These are phyloP conservation scores for Acer yangbiense DNA, from an alignment of 345 rosid species.

Conservation along the genomic window DNA sequence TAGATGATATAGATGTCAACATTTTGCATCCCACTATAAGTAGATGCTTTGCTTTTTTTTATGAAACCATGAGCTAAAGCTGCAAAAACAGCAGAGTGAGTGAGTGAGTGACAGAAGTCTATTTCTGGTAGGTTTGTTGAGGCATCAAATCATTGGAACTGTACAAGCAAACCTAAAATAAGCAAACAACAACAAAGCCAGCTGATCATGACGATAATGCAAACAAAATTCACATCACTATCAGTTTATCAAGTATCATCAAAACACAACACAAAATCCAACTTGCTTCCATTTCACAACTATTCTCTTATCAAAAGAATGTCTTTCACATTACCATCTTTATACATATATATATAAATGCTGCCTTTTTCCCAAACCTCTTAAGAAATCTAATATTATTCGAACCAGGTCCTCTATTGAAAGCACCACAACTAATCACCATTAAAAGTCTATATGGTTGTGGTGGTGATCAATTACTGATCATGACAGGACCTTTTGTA, in stretches of 20 bases:
- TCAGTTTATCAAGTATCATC: too few species aligned
- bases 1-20: too few species aligned
- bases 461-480: not conserved
- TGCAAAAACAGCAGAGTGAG: too few species aligned
- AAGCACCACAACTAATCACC: constrained; percentile 3
- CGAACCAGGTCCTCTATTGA: not conserved
- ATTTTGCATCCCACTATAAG: too few species aligned
- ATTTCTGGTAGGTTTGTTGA: not conserved
- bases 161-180: not conserved
- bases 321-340: not conserved
- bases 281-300: not conserved
- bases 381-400: not conserved
- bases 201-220: not conserved
- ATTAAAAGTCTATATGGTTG: not conserved
- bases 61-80: too few species aligned
- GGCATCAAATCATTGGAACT: not conserved
- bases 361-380: not conserved
- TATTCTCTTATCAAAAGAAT: not conserved
- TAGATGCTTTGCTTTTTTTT: too few species aligned
- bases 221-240: not conserved
- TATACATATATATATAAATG: not conserved
- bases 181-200: not conserved
- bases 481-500: not conserved
- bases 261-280: not conserved
- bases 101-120: too few species aligned